Conservation (phyloP, 2,329 filamentous ascomycete species). For the Phaeosphaeria sp. region DNA sequence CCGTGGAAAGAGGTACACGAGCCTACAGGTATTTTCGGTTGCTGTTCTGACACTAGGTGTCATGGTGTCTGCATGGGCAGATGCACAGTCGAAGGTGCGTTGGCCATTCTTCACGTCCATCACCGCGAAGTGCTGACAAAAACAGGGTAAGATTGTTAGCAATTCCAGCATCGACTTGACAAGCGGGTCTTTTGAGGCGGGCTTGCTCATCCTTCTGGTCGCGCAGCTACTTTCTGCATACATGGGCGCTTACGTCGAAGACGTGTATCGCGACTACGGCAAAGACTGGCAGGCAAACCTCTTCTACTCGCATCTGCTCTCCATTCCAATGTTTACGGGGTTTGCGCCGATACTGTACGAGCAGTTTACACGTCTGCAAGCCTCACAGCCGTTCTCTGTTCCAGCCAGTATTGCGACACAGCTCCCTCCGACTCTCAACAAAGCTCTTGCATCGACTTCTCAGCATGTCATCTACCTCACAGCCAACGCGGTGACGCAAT, state of each 20-base stretch:
- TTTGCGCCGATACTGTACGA: conserved; percentile 69
- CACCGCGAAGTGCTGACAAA: conserved; percentile 16
- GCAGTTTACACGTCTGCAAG: conserved; percentile 69
- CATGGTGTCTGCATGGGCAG: conserved; percentile 85
- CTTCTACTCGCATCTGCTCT: conserved; percentile 86
- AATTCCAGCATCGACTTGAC: conserved; percentile 47
- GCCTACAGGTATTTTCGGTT: conserved; percentile 81
- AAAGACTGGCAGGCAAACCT: conserved; percentile 94
- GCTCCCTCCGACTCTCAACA: conserved; percentile 37
- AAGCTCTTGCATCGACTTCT: conserved; percentile 54
- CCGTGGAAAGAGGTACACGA: conserved; percentile 83
- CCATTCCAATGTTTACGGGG: conserved; percentile 76
- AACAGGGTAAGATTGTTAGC: conserved; percentile 52
- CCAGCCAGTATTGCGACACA: conserved; percentile 34
- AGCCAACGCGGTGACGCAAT: conserved; percentile 86
- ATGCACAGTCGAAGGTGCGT: conserved; percentile 79
- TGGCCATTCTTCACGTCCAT: conserved; percentile 13
- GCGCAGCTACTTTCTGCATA: conserved; percentile 90
- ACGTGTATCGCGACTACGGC: conserved; percentile 84
- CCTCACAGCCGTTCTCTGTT: conserved; percentile 65
- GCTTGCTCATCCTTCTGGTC: conserved; percentile 81
- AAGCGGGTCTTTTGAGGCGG: conserved; percentile 65
- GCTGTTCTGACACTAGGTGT: conserved; percentile 84
- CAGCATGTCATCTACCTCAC: conserved; percentile 74
- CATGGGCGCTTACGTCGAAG: conserved; percentile 94